Base-by-base conservation (phyloP, 2,329 filamentous ascomycete genomes). In the Chalara sp. region DNA sequence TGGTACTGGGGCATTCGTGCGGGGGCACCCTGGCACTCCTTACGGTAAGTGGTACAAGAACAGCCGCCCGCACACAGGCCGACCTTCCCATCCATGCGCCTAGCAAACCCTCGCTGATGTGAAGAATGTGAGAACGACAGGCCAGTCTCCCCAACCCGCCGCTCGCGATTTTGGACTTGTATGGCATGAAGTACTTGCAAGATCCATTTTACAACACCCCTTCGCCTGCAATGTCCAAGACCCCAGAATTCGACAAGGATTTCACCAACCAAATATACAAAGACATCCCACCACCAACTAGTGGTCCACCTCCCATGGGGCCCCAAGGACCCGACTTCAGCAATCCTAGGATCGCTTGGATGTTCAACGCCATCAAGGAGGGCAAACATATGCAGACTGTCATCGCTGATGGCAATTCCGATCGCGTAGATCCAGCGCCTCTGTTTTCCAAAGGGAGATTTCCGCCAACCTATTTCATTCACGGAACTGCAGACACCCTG, bases 381-480 rank as follows among this genome's bases (percentile, higher is more conserved):
- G 48, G 48, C 42, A 41, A 5, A 6, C 32, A 39, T 6, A 45
- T 50, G 10, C 5, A 46, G 10, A 31, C 41, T 10, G 33, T 50
- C 21, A 30, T 45, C 10, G 42, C 6, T 7, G 48, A 50, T 39
- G 48, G 35, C n/a, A 31, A 50, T 3, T 45, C 28, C 30, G 6
- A 35, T 12, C 41, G 11, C 29, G 48, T 50, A 10, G 48, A 50
- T 21, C 48, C 48, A 5, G 48, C 41, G 5, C 2, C 21, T 21
- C 5, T 30, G 10, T 35, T 46, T 2, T 40, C 40, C 42, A 13
- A 13, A 10, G 29, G 13, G 11, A 32, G 40, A 7, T 50, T 45
- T 32, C 48, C 48, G 10, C 48, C 48, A 6, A 50, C 48, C 12
- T 50, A 39, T 32, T 50, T 50, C 42, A 40, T 50, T 11, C 42